Base-by-base conservation (phyloP, 768 basidiomycete genomes). In the Lyophyllum decastes region DNA sequence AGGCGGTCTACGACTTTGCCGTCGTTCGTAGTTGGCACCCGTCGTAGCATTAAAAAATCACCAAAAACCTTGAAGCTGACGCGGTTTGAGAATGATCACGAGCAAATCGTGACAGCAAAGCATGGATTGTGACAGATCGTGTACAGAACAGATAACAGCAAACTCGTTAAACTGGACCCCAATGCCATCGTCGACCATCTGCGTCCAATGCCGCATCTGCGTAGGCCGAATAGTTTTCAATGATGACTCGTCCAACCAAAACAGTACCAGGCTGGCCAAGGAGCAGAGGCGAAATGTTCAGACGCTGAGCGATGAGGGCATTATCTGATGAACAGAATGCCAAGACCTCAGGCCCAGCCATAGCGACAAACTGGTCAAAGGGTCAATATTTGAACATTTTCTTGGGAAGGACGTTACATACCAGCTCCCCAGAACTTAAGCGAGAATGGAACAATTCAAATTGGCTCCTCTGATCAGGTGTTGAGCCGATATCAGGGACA, bases 1-100 rank as follows among this genome's bases (percentile, higher is more conserved):
- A 89, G 81, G 62, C 86, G 78, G 64, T 89, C 86, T 5, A 90
- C 76, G 11, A 78, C 72, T 63, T 83, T 84, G 26, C 91, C 90
- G 57, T 92, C 90, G 19, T 76, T 72, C 0, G 87, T 90, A 0
- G 86, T 87, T 24, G 91, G 91, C 10, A 75, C 71, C 14, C 90
- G 84, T 57, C 82, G 83, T 30, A 93, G 77, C 91, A 93, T 92
- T 27, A 44, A 43, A 30, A 38, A 49, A 24, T 12, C 38, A 27
- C 34, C 33, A 34, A 43, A 53, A 48, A n/a, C n/a, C n/a, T n/a
- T n/a, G n/a, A 33, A 58, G 54, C n/a, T 27, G 6, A 19, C 41
- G 11, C 26, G 38, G 48, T 19, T 26, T 10, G n/a, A 33, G 8
- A n/a, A 57, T 58, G 22, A 60, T 58, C 55, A 58, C 60, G 58